A percentile compares a stretch with the other conserved stretches of the same genome.
These are phyloP conservation scores for Seminavis robusta DNA, from an alignment of 108 stramenopile genomes.

Conservation along the genomic window DNA sequence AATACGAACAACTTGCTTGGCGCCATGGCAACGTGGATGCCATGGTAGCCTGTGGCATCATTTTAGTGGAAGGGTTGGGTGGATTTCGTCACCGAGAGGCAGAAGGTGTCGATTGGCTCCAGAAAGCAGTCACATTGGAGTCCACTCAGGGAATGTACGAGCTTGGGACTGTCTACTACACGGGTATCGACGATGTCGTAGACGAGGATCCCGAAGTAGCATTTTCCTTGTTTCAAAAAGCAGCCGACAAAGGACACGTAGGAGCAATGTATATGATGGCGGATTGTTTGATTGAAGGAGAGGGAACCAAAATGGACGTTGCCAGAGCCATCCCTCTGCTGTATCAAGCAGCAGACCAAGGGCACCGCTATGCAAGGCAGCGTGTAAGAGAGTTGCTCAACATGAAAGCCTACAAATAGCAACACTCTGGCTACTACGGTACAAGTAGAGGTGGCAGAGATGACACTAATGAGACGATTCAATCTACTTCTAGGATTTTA, in stretches of 20 bases:
- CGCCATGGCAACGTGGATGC: constrained; percentile 29
- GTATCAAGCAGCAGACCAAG: constrained; percentile 34
- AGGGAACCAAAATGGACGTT: constrained; percentile 22
- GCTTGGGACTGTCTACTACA: constrained; percentile 30
- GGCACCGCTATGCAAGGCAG: constrained; percentile 39
- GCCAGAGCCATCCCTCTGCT: constrained; percentile 29
- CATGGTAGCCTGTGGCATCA: constrained; percentile 41
- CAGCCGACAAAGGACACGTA: constrained; percentile 24
- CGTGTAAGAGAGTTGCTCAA: constrained; percentile 30
- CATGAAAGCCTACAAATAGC: no score
- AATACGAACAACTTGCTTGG: constrained; percentile 21
- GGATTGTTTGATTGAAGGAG: constrained; percentile 39
- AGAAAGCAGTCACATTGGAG: constrained; percentile 13
- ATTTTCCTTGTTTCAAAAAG: constrained; percentile 20
- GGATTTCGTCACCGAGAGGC: constrained; percentile 22
- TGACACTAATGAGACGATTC: no score
- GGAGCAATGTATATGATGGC: constrained; percentile 36
- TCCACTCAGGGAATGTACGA: constrained; percentile 32
- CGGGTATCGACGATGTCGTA: constrained; percentile 29
- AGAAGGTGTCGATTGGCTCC: constrained; percentile 25
- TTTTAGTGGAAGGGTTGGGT: constrained; percentile 34
- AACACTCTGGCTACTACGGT: no score
- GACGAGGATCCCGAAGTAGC: constrained; percentile 33
- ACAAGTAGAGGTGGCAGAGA: no score
- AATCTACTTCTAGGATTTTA: no score